Evolutionary conservation across 768 basidiomycete species (phyloP).

Genomic region (Galerina marginata): DNA sequence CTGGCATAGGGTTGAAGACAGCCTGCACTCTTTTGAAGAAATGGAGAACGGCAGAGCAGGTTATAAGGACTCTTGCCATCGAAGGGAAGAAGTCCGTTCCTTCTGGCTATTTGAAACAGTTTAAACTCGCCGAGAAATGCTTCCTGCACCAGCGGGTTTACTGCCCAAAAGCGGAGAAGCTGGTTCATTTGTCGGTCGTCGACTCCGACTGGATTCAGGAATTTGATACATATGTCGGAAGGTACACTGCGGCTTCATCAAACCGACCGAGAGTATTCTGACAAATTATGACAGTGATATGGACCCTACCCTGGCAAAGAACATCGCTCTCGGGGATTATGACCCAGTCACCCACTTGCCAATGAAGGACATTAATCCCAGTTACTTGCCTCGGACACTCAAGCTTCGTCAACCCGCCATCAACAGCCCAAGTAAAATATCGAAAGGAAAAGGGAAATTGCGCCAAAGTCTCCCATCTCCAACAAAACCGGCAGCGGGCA

Average conservation of each 20-base stretch:
- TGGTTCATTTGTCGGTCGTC: constrained; percentile 76
- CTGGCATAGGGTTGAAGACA: constrained; percentile 93
- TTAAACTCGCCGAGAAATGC: constrained; percentile 85
- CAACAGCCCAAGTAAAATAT: constrained; percentile 25
- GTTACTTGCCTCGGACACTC: constrained; percentile 57
- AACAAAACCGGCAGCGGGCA: constrained; percentile 35
- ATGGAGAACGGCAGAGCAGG: constrained; percentile 86
- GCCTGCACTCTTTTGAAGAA: constrained; percentile 83
- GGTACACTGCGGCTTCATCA: constrained; percentile 45
- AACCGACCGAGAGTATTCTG: neutral
- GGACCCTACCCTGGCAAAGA: constrained; percentile 64
- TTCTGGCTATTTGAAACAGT: constrained; percentile 72
- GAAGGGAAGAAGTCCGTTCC: constrained; percentile 90
- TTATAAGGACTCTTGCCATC: constrained; percentile 71
- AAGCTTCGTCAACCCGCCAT: constrained; percentile 40
- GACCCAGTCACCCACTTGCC: constrained; percentile 72
- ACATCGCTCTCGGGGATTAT: constrained; percentile 68
- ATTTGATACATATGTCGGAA: constrained; percentile 74
- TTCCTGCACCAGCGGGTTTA: constrained; percentile 95
- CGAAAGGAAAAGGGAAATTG: constrained; percentile 56
- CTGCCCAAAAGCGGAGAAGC: constrained; percentile 65
- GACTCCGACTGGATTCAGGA: constrained; percentile 61
- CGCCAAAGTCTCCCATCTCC: constrained; percentile 35
- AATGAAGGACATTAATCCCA: constrained; percentile 82
- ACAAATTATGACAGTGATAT: constrained; percentile 57